phyloP scores from a whole-genome alignment of 2,329 filamentous ascomycete species.

The Plectosphaerella sp. region DNA sequence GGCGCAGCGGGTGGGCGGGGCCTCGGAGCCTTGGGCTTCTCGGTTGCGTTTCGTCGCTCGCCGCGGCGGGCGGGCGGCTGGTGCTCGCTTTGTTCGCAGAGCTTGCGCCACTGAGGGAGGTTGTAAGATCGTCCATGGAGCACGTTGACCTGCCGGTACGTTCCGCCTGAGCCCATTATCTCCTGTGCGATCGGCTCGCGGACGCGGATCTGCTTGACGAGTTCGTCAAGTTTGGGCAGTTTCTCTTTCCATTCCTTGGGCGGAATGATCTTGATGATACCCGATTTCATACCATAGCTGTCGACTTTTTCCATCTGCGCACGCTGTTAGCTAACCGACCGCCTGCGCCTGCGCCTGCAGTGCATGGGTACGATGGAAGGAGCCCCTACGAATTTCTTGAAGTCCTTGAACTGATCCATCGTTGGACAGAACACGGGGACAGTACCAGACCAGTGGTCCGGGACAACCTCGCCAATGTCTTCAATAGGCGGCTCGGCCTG shows the following conservation, averaged over 20 bases:
- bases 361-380: neutral
- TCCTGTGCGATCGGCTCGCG: constrained; percentile 98
- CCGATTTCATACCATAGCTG: constrained; percentile 93
- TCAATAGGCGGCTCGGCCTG: constrained; percentile 26
- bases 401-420: constrained; percentile 92
- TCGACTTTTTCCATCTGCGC: constrained; percentile 74
- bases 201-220: constrained; percentile 86
- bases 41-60: constrained; percentile 64
- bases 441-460: constrained; percentile 85
- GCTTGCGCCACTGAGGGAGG: constrained; percentile 87
- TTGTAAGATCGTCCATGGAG: constrained; percentile 96
- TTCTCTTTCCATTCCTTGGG: constrained; percentile 88
- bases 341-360: no score
- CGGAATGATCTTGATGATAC: constrained; percentile 93
- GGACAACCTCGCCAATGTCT: constrained; percentile 73
- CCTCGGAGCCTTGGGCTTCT: constrained; percentile 37
- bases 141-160: constrained; percentile 95
- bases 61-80: constrained; percentile 90
- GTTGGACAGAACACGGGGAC: constrained; percentile 94
- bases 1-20: constrained; percentile 20
- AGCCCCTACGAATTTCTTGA: constrained; percentile 72
- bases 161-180: constrained; percentile 92
- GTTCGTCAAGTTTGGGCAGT: constrained; percentile 73
- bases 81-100: constrained; percentile 93
- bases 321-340: neutral